Conservation (phyloP, 495 filamentous ascomycete genomes). For the Mycothermus thermophilus region DNA sequence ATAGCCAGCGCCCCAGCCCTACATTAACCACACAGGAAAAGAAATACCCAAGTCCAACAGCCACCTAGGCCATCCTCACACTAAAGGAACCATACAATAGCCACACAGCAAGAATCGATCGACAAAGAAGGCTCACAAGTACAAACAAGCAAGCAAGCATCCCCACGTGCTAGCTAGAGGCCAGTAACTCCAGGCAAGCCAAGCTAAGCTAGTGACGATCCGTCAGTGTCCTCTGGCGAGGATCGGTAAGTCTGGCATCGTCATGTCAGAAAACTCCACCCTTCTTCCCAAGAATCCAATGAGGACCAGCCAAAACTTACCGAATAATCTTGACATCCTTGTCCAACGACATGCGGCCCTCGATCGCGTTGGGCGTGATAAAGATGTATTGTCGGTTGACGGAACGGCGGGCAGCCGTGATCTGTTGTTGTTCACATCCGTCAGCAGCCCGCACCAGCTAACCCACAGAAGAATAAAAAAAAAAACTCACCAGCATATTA, state of each 20-base stretch:
- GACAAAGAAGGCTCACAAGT: too few species aligned
- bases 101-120: too few species aligned
- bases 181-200: too few species aligned
- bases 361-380: slow-evolving; percentile 86
- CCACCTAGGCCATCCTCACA: too few species aligned
- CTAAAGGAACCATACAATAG: too few species aligned
- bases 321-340: slow-evolving; percentile 76
- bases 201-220: too few species aligned
- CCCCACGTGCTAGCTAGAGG: too few species aligned
- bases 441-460: background rate
- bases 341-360: slow-evolving; percentile 48
- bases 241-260: slow-evolving; percentile 42
- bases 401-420: slow-evolving; percentile 66
- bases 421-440: slow-evolving; percentile 30
- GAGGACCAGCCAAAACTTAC: too few species aligned
- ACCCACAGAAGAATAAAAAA: background rate
- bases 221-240: slow-evolving; percentile 35
- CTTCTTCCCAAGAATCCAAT: background rate
- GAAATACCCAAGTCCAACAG: too few species aligned
- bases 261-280: slow-evolving; percentile 7
- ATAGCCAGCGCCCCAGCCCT: too few species aligned
- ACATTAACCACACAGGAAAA: too few species aligned
- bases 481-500: slow-evolving; percentile 69
- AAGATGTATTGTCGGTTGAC: slow-evolving; percentile 89
- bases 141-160: background rate